Evolutionary conservation across 768 basidiomycete species (phyloP), one percentile per base, ranked within the genome.

Genomic region (Boletus vinaceobasis): DNA sequence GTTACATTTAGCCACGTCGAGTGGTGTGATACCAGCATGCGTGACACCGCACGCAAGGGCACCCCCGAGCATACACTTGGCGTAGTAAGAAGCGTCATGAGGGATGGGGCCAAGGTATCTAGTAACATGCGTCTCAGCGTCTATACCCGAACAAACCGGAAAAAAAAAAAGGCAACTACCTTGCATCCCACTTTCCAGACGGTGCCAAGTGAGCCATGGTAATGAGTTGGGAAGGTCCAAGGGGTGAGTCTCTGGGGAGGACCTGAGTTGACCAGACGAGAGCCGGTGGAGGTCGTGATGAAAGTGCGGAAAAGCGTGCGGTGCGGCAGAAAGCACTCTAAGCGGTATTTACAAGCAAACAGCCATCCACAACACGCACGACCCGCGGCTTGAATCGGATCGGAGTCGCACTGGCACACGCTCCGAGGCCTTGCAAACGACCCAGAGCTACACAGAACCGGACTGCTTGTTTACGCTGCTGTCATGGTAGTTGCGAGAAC

Each of bases 1-100:
- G 79, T 92, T 92, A 73, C 90, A 91, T 76, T 92, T 92, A 61
- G 87, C 87, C 53, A 92, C 90, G 75, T 92, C 90, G 56, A 92
- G 82, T 35, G 90, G 90, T 13, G 90, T 91, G 72, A 92, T 86
- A 64, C 86, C 89, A 14, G 89, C 90, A 69, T 94, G 92, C 59
- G 92, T 94, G 69, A 89, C 23, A 75, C 92, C 92, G 64, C 92
- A 94, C 19, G 92, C 91, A 60, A 94, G 79, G 50, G 78, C 78
- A 82, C 92, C 92, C 67, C 90, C 91, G 63, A 94, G 82, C 84
- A 91, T 86, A 71, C 86, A 89, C 74, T 93, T 91, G 69, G 84
- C 71, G 71, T 92, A 92, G 80, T 92, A 92, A 46, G 75, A 74
- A 55, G 75, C 33, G 65, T 91, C 88, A 67, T 91, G 89, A 56